Evolutionary conservation across 306 rosid species (phyloP).

Genomic region (Quercus suber): DNA sequence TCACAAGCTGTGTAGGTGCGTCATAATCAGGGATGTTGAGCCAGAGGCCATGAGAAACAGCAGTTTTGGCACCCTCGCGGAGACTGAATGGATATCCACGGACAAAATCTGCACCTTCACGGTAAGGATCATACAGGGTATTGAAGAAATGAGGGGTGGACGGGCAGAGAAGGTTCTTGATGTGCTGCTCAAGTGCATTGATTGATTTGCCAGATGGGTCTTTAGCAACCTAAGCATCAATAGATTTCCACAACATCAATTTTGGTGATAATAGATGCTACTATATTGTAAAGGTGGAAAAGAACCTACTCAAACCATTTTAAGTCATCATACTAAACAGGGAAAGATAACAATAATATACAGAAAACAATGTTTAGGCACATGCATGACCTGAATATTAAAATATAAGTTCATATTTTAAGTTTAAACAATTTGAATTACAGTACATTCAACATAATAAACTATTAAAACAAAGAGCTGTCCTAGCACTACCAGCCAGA

Average conservation of each 20-base stretch:
- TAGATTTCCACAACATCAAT: background rate
- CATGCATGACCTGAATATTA: background rate
- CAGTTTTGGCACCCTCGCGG: constrained; percentile 81
- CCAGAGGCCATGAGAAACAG: constrained; percentile 89
- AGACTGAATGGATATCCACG: constrained; percentile 95
- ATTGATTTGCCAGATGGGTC: constrained; percentile 47
- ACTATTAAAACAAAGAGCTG: background rate
- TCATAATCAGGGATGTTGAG: constrained; percentile 93
- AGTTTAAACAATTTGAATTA: background rate
- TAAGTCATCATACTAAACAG: too few species aligned
- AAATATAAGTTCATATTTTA: background rate
- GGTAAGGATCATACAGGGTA: constrained; percentile 67
- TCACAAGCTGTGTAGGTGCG: constrained; percentile 91
- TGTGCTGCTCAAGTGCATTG: constrained; percentile 58
- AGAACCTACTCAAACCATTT: too few species aligned
- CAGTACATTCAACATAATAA: background rate
- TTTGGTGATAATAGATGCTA: background rate
- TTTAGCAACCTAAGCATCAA: constrained; percentile 40
- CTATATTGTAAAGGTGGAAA: too few species aligned
- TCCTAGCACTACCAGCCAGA: background rate
- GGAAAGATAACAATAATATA: too few species aligned
- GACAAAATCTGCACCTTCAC: constrained; percentile 77
- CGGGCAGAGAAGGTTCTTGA: constrained; percentile 53
- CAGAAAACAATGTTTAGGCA: too few species aligned
- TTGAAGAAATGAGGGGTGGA: constrained; percentile 59